Conservation (phyloP, 768 basidiomycete genomes). For the Coprinopsis cinerea region DNA sequence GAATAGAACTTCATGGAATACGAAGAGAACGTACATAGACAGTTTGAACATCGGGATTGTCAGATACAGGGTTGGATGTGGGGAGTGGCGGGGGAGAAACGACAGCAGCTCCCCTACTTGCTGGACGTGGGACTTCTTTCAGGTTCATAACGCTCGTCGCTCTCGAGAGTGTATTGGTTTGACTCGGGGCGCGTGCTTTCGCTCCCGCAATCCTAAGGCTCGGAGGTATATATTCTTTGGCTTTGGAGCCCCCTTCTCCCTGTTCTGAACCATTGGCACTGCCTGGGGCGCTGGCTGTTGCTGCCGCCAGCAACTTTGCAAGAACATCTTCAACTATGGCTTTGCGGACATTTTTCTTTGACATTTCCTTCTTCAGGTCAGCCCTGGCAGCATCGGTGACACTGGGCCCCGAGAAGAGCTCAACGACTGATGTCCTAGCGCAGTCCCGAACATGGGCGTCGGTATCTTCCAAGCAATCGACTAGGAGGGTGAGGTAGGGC, state of each 20-base stretch:
- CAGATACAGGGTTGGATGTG: conserved; percentile 14
- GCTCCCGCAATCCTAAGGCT: conserved; percentile 58
- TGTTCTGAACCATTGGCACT: conserved; percentile 58
- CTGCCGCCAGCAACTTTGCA: conserved; percentile 49
- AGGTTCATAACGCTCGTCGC: conserved; percentile 44
- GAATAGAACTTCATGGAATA: background rate
- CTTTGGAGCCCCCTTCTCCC: conserved; percentile 37
- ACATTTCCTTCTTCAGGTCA: conserved; percentile 90
- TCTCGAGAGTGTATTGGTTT: conserved; percentile 32
- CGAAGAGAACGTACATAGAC: conserved; percentile 54
- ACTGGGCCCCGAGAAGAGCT: conserved; percentile 77
- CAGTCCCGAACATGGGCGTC: conserved; percentile 88
- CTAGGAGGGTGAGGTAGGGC: conserved; percentile 72
- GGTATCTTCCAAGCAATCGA: conserved; percentile 83
- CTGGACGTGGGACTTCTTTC: conserved; percentile 48
- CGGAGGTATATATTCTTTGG: conserved; percentile 68
- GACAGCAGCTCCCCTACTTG: conserved; percentile 54
- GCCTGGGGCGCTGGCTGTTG: conserved; percentile 36
- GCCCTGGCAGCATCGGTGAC: conserved; percentile 84
- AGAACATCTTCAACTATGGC: conserved; percentile 80
- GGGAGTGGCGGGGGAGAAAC: conserved; percentile 33
- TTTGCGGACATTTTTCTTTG: conserved; percentile 81
- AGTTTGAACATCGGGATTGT: conserved; percentile 44
- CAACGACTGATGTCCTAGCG: conserved; percentile 73
- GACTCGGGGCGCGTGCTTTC: conserved; percentile 33